Percentiles rank a stretch among this genome's conserved stretches.
phyloP scores from a whole-genome alignment of 2,329 filamentous ascomycete species.

The Cladorrhinum sp. region DNA sequence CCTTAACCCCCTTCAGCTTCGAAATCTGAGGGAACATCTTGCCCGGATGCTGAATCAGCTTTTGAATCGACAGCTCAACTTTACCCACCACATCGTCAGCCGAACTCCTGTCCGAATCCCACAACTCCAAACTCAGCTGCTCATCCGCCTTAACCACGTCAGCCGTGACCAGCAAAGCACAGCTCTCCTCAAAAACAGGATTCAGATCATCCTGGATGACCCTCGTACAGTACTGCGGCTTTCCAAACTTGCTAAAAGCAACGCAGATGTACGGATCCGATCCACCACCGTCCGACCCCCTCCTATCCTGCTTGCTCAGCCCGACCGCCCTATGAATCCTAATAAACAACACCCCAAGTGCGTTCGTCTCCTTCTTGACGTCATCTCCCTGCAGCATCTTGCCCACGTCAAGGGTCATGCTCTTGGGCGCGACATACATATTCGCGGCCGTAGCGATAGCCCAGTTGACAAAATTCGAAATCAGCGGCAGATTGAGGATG shows the following conservation, averaged over 20 bases:
- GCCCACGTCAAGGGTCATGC: constrained; percentile 84
- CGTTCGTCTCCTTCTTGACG: constrained; percentile 83
- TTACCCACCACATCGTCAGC: constrained; percentile 96
- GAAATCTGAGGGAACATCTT: constrained; percentile 90
- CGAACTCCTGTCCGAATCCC: constrained; percentile 91
- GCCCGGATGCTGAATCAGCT: constrained; percentile 90
- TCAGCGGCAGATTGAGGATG: constrained; percentile 84
- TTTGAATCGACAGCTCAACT: constrained; percentile 87
- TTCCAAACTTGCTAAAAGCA: constrained; percentile 92
- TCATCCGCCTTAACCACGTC: constrained; percentile 93
- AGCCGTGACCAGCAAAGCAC: constrained; percentile 79
- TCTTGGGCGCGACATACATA: constrained; percentile 94
- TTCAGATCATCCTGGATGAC: constrained; percentile 95
- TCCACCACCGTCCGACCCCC: constrained; percentile 79
- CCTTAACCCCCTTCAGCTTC: constrained; percentile 76
- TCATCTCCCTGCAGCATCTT: constrained; percentile 90
- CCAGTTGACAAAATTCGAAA: constrained; percentile 96
- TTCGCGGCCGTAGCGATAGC: constrained; percentile 82
- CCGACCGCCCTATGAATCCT: constrained; percentile 84
- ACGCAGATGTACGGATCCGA: constrained; percentile 95
- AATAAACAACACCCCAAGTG: constrained; percentile 87
- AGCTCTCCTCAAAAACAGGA: constrained; percentile 85
- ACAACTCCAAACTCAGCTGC: constrained; percentile 87
- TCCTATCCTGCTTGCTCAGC: constrained; percentile 84
- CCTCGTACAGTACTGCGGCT: constrained; percentile 95